phyloP scores from a whole-genome alignment of 2,329 filamentous ascomycete genomes.

The Phoma sp. region DNA sequence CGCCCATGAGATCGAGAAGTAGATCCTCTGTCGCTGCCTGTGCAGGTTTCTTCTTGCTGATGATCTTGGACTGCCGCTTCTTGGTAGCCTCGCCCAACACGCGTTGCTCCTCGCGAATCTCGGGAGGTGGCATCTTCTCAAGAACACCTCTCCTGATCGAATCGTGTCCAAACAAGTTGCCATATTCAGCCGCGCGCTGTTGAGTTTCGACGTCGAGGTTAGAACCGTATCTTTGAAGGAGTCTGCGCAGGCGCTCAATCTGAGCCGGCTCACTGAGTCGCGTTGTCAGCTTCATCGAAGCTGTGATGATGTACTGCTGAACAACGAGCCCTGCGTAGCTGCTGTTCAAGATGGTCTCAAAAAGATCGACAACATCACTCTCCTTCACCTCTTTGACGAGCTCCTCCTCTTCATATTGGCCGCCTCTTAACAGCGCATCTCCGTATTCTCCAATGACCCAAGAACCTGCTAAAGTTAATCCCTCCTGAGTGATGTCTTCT shows the following conservation, averaged over 20 bases:
- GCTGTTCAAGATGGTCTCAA: conserved; percentile 89
- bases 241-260: conserved; percentile 79
- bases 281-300: conserved; percentile 92
- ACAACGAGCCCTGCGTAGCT: conserved; percentile 90
- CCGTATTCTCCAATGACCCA: conserved; percentile 99
- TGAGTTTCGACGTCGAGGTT: conserved; percentile 96
- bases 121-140: conserved; percentile 96
- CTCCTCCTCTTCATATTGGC: conserved; percentile 93
- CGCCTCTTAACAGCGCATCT: conserved; percentile 84
- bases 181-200: conserved; percentile 93
- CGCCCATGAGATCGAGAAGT: conserved; percentile 90
- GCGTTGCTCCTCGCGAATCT: conserved; percentile 93
- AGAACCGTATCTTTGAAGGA: conserved; percentile 79
- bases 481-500: conserved; percentile 97
- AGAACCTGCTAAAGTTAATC: conserved; percentile 86
- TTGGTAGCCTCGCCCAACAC: conserved; percentile 80
- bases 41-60: conserved; percentile 69
- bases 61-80: conserved; percentile 59
- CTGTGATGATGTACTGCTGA: conserved; percentile 94
- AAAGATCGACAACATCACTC: conserved; percentile 90
- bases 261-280: conserved; percentile 84
- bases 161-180: conserved; percentile 91
- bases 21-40: conserved; percentile 92
- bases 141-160: conserved; percentile 86
- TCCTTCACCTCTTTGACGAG: conserved; percentile 83